phyloP scores from a whole-genome alignment of 768 basidiomycete species.

The Gymnopilus dilepis region DNA sequence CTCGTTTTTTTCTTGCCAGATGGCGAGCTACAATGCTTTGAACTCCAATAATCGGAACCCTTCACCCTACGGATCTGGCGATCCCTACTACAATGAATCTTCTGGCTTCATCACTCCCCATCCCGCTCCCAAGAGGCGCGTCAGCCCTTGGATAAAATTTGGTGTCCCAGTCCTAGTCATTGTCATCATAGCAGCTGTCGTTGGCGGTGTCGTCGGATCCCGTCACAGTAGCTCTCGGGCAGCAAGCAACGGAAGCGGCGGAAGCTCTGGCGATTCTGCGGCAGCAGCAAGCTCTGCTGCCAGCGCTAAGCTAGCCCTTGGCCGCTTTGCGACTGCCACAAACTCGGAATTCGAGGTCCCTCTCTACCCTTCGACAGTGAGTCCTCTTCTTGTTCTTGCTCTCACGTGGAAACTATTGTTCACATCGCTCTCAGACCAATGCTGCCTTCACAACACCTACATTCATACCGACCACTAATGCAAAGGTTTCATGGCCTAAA shows the following conservation, averaged over 20 bases:
- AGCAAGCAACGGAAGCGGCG: slow-evolving; percentile 44
- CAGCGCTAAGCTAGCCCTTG: slow-evolving; percentile 63
- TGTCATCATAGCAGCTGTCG: slow-evolving; percentile 67
- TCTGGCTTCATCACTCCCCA: slow-evolving; percentile 69
- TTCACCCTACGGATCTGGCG: slow-evolving; percentile 52
- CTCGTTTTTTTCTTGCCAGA: slow-evolving; percentile 31
- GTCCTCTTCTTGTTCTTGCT: slow-evolving; percentile 40
- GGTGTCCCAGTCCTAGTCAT: slow-evolving; percentile 71
- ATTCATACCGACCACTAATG: slow-evolving; percentile 60
- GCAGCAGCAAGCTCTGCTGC: slow-evolving; percentile 57
- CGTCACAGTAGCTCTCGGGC: slow-evolving; percentile 42
- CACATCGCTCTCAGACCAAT: slow-evolving; percentile 60
- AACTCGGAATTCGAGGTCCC: slow-evolving; percentile 82
- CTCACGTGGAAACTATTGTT: slow-evolving; percentile 1
- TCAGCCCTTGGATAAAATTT: slow-evolving; percentile 77
- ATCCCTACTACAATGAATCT: slow-evolving; percentile 73
- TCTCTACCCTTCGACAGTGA: slow-evolving; percentile 86
- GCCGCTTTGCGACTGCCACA: slow-evolving; percentile 78
- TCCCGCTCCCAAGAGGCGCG: slow-evolving; percentile 51
- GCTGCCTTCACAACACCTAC: slow-evolving; percentile 73
- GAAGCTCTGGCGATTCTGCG: slow-evolving; percentile 45
- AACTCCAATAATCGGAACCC: slow-evolving; percentile 26
- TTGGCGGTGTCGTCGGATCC: slow-evolving; percentile 83
- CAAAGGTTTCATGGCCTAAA: slow-evolving; percentile 71
- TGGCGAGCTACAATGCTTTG: slow-evolving; percentile 42